Evolutionary conservation across 441 rosid genomes (phyloP).

Genomic region (Iberis amara): DNA sequence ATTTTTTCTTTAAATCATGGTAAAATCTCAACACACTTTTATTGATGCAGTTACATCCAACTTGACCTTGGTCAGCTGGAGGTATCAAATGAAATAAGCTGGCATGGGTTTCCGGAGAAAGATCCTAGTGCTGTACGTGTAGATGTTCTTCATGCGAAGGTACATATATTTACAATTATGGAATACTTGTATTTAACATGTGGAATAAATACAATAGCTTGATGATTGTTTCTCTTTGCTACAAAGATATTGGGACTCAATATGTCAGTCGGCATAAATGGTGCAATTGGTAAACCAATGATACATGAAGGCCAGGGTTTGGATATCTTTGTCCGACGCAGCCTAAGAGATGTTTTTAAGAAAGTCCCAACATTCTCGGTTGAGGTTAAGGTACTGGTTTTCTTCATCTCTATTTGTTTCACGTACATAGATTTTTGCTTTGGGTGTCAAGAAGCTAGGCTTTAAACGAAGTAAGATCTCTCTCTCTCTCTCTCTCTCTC

Average conservation of each 20-base stretch:
- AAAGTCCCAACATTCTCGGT: conserved; percentile 87
- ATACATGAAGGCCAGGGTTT: conserved; percentile 84
- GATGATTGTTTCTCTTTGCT: conserved; percentile 24
- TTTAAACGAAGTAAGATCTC: not conserved
- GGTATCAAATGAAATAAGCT: conserved; percentile 82
- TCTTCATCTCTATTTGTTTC: conserved; percentile 12
- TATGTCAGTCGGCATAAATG: conserved; percentile 90
- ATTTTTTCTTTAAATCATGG: conserved; percentile 18
- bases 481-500: no score
- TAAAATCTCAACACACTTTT: conserved; percentile 20
- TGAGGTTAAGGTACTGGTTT: conserved; percentile 71
- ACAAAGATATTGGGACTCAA: conserved; percentile 88
- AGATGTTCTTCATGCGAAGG: conserved; percentile 96
- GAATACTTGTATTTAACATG: conserved; percentile 10
- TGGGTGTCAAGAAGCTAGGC: conserved; percentile 17
- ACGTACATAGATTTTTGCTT: conserved; percentile 15
- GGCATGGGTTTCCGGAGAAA: conserved; percentile 86
- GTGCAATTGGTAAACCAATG: conserved; percentile 82
- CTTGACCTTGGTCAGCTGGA: conserved; percentile 88
- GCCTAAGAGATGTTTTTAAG: conserved; percentile 93
- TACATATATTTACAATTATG: conserved; percentile 31
- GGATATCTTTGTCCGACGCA: conserved; percentile 76
- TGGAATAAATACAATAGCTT: conserved; percentile 13
- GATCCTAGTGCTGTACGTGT: conserved; percentile 93
- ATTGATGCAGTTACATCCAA: conserved; percentile 74